Percentiles rank a stretch among this genome's conserved stretches.
These are phyloP conservation scores for Saccharum officinarum DNA, from an alignment of 176 grass and related monocot genomes.

Conservation along the genomic window DNA sequence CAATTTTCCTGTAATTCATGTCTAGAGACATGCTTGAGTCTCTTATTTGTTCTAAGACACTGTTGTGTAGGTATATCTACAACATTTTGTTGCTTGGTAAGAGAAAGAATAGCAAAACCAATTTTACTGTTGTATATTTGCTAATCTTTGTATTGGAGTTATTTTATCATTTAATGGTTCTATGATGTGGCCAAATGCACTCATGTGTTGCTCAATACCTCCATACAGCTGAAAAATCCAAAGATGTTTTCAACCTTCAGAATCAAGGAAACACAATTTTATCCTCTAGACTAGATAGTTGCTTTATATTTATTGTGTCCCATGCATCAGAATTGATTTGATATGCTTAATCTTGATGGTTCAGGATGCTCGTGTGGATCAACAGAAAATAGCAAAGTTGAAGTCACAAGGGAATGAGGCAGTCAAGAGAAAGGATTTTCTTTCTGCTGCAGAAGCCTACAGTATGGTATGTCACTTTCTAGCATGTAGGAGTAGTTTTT, in stretches of 20 bases:
- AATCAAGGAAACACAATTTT: not conserved
- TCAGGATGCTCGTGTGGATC: conserved; percentile 33
- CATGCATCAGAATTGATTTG: not conserved
- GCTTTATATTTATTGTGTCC: not conserved
- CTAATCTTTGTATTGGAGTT: not conserved
- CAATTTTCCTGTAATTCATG: not conserved
- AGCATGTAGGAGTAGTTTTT: not conserved
- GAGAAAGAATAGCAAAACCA: not conserved
- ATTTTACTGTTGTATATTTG: not conserved
- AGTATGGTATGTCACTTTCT: conserved; percentile 27
- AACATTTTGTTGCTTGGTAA: not conserved
- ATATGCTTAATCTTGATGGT: not conserved
- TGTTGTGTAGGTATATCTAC: not conserved
- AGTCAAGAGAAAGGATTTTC: conserved; percentile 31
- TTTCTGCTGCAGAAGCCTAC: conserved; percentile 36
- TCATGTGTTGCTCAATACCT: not conserved
- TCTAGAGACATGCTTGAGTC: not conserved
- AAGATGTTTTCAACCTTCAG: not conserved
- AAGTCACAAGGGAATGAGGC: conserved; percentile 34
- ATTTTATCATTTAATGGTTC: not conserved
- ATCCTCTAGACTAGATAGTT: not conserved
- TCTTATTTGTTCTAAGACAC: not conserved
- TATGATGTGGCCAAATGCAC: not conserved
- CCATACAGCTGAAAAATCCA: not conserved
- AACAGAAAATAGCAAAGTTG: conserved; percentile 18